Evolutionary conservation across 2,329 filamentous ascomycete species (phyloP).

Genomic region (Clonostachys rosea): DNA sequence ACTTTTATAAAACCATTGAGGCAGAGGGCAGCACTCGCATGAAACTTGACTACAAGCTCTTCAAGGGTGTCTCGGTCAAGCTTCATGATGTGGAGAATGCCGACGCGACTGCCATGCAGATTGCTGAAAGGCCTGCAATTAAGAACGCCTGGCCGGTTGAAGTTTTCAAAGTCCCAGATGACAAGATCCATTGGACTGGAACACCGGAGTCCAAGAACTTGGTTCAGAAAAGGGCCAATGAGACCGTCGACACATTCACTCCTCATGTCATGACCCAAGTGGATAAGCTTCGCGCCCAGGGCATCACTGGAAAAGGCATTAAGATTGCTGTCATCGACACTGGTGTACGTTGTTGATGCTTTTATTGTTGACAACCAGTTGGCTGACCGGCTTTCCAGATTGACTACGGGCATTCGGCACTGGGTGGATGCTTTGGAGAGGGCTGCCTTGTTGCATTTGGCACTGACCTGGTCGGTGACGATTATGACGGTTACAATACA

Average conservation of each 20-base stretch:
- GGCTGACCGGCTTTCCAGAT: constrained; percentile 24
- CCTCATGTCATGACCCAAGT: constrained; percentile 54
- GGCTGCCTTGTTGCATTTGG: constrained; percentile 55
- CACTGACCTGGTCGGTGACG: constrained; percentile 53
- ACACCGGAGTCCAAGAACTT: constrained; percentile 9
- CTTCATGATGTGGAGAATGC: constrained; percentile 40
- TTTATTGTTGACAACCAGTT: not conserved
- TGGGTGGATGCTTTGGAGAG: constrained; percentile 59
- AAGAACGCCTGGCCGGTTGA: constrained; percentile 44
- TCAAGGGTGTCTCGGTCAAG: constrained; percentile 50
- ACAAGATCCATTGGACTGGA: constrained; percentile 39
- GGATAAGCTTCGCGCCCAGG: constrained; percentile 42
- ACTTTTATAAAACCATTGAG: constrained; percentile 28
- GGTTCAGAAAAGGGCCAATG: constrained; percentile 9
- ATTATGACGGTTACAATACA: constrained; percentile 32
- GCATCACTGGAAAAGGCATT: constrained; percentile 43
- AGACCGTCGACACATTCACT: constrained; percentile 30
- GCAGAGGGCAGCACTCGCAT: constrained; percentile 37
- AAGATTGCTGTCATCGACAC: constrained; percentile 50
- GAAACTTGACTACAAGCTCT: constrained; percentile 44
- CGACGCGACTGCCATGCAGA: constrained; percentile 30
- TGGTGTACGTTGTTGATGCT: constrained; percentile 33
- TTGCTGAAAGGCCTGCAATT: constrained; percentile 36
- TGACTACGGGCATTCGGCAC: constrained; percentile 58
- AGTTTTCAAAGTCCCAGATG: constrained; percentile 36